Conservation (phyloP, 2,329 filamentous ascomycete genomes). For the Ceratocystis colombiana region DNA sequence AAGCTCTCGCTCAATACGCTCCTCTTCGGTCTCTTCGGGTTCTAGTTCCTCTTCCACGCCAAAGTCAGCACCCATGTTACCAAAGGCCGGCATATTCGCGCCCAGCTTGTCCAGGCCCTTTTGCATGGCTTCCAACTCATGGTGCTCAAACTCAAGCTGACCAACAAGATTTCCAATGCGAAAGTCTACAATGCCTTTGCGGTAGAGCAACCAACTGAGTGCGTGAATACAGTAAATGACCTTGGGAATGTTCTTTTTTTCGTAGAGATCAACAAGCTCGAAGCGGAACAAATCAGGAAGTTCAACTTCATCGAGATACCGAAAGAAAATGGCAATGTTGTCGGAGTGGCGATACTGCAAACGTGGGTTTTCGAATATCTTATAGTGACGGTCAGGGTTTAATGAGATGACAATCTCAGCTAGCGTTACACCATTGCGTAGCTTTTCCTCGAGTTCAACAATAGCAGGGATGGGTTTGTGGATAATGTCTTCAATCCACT, state of each 20-base stretch:
- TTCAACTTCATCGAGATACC: slow-evolving; percentile 82
- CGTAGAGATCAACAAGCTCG: slow-evolving; percentile 93
- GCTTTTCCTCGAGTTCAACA: slow-evolving; percentile 81
- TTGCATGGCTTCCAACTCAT: slow-evolving; percentile 93
- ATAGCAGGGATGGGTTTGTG: slow-evolving; percentile 80
- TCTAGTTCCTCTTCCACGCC: slow-evolving; percentile 69
- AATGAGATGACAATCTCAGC: slow-evolving; percentile 89
- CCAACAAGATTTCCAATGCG: slow-evolving; percentile 94
- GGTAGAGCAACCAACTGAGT: slow-evolving; percentile 90
- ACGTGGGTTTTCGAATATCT: slow-evolving; percentile 76
- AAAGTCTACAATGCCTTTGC: slow-evolving; percentile 90
- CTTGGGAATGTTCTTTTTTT: slow-evolving; percentile 99
- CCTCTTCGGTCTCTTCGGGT: slow-evolving; percentile 79
- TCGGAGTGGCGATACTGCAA: slow-evolving; percentile 94
- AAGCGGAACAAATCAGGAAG: slow-evolving; percentile 93
- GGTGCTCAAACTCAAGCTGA: slow-evolving; percentile 92
- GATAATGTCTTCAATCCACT: slow-evolving; percentile 94
- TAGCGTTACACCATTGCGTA: slow-evolving; percentile 85
- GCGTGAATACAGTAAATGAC: slow-evolving; percentile 99
- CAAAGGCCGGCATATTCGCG: slow-evolving; percentile 93
- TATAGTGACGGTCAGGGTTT: slow-evolving; percentile 61
- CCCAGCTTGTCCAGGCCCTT: slow-evolving; percentile 94
- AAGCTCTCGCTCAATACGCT: slow-evolving; percentile 72
- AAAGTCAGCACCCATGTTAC: slow-evolving; percentile 93
- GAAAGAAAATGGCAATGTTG: slow-evolving; percentile 94